Base-by-base conservation (phyloP, 768 basidiomycete species). In the Termitomyces sp. region DNA sequence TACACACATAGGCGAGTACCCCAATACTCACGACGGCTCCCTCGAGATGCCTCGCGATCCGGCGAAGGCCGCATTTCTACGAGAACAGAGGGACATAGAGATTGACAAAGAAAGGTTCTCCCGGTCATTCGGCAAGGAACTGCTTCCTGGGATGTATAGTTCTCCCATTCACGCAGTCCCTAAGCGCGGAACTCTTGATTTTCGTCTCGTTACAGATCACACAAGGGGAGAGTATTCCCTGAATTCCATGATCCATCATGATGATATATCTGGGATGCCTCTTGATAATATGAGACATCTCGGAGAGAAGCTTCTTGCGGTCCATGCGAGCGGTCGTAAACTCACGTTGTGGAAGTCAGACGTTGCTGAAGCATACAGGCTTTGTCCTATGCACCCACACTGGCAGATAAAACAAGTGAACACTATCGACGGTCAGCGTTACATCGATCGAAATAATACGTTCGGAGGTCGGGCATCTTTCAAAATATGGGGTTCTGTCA, bases 401-500 rank as follows among this genome's bases (percentile, higher is more conserved):
- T 56, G 55, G 55, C 55, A 56, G 27, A 51, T 56, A 3, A 56
- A 56, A 8, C 55, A 56, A 8, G 34, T 56, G 5, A 44, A 37
- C 25, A 56, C 42, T 1, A 51, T 56, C 16, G 55, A 56, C 14
- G 49, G 49, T 4, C 2, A 56, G 19, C 49, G 32, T 8, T 19
- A 50, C 25, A 30, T 56, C 7, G 55, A 56, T 25, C 39, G 55
- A 0, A 43, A 45, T 9, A 51, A 56, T 11, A 14, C 34, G 1
- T 56, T 51, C 30, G 55, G 55, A 19, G 16, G 19, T 16, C 48
- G 49, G 5, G 55, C 34, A 11, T 56, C 55, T 16, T 42, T 42
- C 34, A 43, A 43, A n/a, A 56, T 56, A 35, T 56, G 55, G 55
- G 43, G 39, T 3, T 42, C 49, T 23, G 39, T 56, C 16, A 56